phyloP scores from a whole-genome alignment of 495 filamentous ascomycete genomes.

The Lophiotrema nucula region DNA sequence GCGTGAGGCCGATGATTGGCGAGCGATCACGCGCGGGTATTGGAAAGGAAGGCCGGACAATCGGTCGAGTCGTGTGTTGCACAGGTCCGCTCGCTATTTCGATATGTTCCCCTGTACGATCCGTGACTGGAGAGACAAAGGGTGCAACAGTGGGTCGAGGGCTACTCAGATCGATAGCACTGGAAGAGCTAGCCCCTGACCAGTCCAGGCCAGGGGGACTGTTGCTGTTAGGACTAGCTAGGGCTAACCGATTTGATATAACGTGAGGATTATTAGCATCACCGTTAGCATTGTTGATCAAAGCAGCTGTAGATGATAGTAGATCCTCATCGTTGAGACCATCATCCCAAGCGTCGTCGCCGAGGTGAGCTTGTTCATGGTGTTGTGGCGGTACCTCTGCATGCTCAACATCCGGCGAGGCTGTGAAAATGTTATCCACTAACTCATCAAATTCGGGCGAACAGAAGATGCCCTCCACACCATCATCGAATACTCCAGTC shows the following conservation, averaged over 20 bases:
- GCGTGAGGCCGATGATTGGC: constrained; percentile 52
- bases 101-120: not conserved
- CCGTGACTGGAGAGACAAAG: constrained; percentile 10
- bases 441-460: constrained; percentile 5
- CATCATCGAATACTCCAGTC: not conserved
- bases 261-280: no score
- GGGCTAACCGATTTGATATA: no score
- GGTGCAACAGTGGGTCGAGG: not conserved
- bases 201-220: no score
- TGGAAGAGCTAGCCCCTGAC: no score
- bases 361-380: no score
- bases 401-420: no score
- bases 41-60: constrained; percentile 53
- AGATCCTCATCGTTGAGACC: constrained; percentile 11
- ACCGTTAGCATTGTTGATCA: no score
- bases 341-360: constrained; percentile 4
- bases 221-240: no score
- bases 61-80: constrained; percentile 13
- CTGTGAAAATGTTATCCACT: no score
- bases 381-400: no score
- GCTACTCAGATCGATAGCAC: no score
- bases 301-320: not conserved
- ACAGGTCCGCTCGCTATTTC: no score
- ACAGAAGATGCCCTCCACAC: constrained; percentile 13
- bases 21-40: constrained; percentile 50